These are phyloP conservation scores for Spinellus fusiger DNA, from an alignment of 192 early-diverging fungal species.

Conservation along the genomic window DNA sequence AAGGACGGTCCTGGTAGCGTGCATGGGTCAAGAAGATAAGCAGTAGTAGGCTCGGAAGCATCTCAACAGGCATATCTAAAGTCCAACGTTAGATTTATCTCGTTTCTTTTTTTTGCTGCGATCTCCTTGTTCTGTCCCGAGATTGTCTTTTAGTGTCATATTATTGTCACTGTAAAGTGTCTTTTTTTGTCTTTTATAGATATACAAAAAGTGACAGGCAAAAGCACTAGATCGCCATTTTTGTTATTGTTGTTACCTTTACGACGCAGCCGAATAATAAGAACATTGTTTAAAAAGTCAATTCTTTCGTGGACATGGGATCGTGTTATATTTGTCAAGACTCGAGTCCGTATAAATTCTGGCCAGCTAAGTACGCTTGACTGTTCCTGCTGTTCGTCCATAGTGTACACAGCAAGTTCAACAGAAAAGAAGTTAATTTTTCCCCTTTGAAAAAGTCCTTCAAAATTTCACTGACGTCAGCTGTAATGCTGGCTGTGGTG, in stretches of 20 bases:
- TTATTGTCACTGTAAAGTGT: background rate
- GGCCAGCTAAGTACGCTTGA: conserved; percentile 48
- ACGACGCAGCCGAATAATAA: conserved; percentile 38
- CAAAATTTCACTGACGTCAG: too few species aligned
- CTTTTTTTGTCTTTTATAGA: too few species aligned
- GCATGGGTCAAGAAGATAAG: conserved; percentile 53
- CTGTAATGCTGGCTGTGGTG: too few species aligned
- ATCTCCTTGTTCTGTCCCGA: background rate
- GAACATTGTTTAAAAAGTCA: conserved; percentile 40
- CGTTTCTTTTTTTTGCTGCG: background rate
- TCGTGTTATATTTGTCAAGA: conserved; percentile 41
- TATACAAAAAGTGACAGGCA: too few species aligned
- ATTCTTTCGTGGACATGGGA: conserved; percentile 47
- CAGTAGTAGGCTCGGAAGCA: conserved; percentile 41
- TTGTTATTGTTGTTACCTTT: conserved; percentile 30
- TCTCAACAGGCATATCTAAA: conserved; percentile 41
- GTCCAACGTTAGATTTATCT: background rate
- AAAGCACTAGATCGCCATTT: too few species aligned
- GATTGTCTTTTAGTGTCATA: background rate
- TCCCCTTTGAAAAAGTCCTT: too few species aligned
- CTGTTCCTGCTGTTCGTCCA: conserved; percentile 13
- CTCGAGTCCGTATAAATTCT: conserved; percentile 40
- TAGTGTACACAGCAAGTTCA: background rate
- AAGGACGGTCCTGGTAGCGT: conserved; percentile 63
- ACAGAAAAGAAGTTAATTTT: too few species aligned